phyloP scores from a whole-genome alignment of 768 basidiomycete species.

The Agrocybe praecox region DNA sequence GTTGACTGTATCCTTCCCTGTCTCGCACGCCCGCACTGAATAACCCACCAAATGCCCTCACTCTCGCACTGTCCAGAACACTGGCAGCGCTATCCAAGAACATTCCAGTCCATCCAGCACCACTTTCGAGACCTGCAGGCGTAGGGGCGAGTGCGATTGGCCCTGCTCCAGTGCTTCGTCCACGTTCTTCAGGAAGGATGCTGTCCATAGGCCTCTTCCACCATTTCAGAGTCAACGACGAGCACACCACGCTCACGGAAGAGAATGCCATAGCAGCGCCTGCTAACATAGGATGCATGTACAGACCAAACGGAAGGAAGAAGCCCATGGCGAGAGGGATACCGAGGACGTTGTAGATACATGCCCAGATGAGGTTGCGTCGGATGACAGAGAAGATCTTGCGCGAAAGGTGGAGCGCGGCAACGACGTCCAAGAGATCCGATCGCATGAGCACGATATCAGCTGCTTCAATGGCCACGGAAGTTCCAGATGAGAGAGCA shows the following conservation, averaged over 20 bases:
- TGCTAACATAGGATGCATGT: constrained; percentile 97
- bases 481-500: constrained; percentile 94
- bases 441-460: constrained; percentile 98
- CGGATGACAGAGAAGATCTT: constrained; percentile 89
- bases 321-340: constrained; percentile 98
- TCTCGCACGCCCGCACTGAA: constrained; percentile 37
- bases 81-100: constrained; percentile 49
- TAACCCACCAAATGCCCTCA: constrained; percentile 37
- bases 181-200: constrained; percentile 63
- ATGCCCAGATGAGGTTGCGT: constrained; percentile 96
- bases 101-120: constrained; percentile 44
- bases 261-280: constrained; percentile 99
- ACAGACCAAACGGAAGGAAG: constrained; percentile 88
- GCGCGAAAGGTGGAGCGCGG: constrained; percentile 89
- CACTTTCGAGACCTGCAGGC: constrained; percentile 32
- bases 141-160: constrained; percentile 27
- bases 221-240: constrained; percentile 83
- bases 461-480: constrained; percentile 97
- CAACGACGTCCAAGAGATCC: constrained; percentile 96
- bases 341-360: constrained; percentile 89
- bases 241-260: constrained; percentile 92
- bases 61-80: constrained; percentile 42
- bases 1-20: constrained; percentile 61
- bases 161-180: constrained; percentile 40
- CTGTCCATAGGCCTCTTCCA: constrained; percentile 77